Percentiles rank a stretch among this genome's conserved stretches.
Conservation (phyloP, 176 grass and related monocot species). For the Juncus inflexus region DNA sequence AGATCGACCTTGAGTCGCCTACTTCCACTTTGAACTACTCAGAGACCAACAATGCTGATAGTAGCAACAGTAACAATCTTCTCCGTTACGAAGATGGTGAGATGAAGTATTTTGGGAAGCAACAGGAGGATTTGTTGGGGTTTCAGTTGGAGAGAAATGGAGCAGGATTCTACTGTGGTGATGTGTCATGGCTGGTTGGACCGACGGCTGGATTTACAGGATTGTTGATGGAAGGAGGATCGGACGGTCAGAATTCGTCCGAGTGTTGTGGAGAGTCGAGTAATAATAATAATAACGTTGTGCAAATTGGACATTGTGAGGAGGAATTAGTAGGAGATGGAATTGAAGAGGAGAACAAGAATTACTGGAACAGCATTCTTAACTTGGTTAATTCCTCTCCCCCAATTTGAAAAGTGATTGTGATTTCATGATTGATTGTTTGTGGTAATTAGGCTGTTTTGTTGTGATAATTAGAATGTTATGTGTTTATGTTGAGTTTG, state of each 20-base stretch:
- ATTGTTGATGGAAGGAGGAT: constrained; percentile 51
- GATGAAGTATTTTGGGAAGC: constrained; percentile 55
- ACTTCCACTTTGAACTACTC: constrained; percentile 79
- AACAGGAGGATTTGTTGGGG: constrained; percentile 28
- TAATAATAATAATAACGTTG: constrained; percentile 10
- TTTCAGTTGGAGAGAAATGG: constrained; percentile 35
- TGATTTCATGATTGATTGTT: not conserved
- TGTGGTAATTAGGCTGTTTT: constrained; percentile 1
- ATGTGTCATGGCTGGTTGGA: constrained; percentile 42
- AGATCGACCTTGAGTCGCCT: constrained; percentile 71
- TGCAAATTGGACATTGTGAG: constrained; percentile 30
- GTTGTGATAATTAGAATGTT: constrained; percentile 39
- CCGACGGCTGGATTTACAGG: constrained; percentile 49
- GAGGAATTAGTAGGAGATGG: constrained; percentile 20
- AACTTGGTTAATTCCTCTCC: constrained; percentile 68
- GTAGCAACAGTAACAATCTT: constrained; percentile 21
- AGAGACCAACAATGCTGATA: constrained; percentile 38
- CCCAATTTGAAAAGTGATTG: constrained; percentile 25
- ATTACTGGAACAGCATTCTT: constrained; percentile 88
- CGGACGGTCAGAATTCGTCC: constrained; percentile 38
- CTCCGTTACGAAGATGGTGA: constrained; percentile 40
- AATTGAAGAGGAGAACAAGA: constrained; percentile 58
- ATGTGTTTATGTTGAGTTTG: constrained; percentile 24
- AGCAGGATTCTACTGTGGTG: constrained; percentile 33
- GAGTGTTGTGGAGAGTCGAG: constrained; percentile 68